Percentiles rank a stretch among this genome's conserved stretches.
phyloP scores from a whole-genome alignment of 2,329 filamentous ascomycete species.

The Colletotrichum costaricense region DNA sequence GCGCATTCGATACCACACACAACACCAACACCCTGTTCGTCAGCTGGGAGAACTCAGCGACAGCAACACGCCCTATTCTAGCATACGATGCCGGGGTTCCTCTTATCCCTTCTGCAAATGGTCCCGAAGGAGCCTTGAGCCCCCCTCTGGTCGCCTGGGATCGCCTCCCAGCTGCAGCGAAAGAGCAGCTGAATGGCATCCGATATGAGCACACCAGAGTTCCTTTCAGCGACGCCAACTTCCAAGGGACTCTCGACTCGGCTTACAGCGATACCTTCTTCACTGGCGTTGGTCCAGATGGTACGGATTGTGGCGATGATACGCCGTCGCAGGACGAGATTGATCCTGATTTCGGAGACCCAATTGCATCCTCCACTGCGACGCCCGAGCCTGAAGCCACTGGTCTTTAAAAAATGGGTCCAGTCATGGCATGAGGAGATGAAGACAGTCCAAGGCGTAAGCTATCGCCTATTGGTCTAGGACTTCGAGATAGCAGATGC shows the following conservation, averaged over 20 bases:
- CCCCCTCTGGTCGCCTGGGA: not conserved
- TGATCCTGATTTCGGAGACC: not conserved
- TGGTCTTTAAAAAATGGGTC: not conserved
- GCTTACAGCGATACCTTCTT: not conserved
- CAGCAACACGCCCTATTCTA: not conserved
- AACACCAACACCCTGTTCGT: not conserved
- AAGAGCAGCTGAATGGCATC: not conserved
- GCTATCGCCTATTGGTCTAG: too few relatives aligned
- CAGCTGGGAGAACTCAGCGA: not conserved
- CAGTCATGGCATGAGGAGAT: not conserved
- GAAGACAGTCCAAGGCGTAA: not conserved
- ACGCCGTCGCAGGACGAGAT: not conserved
- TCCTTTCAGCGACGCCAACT: not conserved
- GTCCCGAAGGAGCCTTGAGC: not conserved
- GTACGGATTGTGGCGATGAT: not conserved
- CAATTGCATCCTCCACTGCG: not conserved
- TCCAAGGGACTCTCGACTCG: not conserved
- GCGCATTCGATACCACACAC: not conserved
- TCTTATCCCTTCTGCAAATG: not conserved
- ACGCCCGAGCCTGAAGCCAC: not conserved
- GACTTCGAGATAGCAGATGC: too few relatives aligned
- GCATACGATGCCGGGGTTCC: not conserved
- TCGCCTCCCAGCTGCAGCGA: not conserved
- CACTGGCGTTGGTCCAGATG: not conserved
- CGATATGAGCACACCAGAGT: not conserved